A percentile compares a stretch with the other conserved stretches of the same genome.
Evolutionary conservation across 345 rosid genomes (phyloP).

Genomic region (Eucalyptus sideroxylon): DNA sequence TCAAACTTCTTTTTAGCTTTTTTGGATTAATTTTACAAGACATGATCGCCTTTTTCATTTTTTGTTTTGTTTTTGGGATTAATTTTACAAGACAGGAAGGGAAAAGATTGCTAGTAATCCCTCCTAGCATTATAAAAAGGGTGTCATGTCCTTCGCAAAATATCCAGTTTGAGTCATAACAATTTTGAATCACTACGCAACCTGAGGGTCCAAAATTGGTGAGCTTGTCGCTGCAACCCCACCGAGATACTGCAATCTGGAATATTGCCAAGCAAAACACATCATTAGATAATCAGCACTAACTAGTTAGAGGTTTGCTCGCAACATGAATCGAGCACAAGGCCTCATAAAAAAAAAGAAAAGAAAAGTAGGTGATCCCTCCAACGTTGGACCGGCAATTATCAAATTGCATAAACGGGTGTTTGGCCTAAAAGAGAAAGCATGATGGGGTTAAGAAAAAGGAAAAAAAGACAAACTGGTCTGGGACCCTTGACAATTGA

Average conservation of each 20-base stretch:
- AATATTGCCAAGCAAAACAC: neutral
- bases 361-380: neutral
- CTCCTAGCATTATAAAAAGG: neutral
- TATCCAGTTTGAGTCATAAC: rapidly evolving
- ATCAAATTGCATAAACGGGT: neutral
- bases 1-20: neutral
- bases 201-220: rapidly evolving
- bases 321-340: neutral
- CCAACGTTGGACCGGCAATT: neutral
- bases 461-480: neutral
- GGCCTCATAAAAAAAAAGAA: neutral
- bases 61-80: too few species aligned
- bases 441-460: neutral
- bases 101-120: neutral
- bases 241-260: rapidly evolving
- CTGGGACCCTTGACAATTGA: neutral
- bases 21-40: neutral
- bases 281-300: neutral
- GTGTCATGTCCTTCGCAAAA: rapidly evolving
- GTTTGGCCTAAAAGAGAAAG: neutral
- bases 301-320: neutral
- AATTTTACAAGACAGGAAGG: neutral
- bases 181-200: rapidly evolving
- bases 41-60: too few species aligned
- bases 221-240: neutral